Evolutionary conservation across 2,329 filamentous ascomycete genomes (phyloP), one percentile per base, ranked within the genome.

Genomic region (Pseudogymnoascus sp.): DNA sequence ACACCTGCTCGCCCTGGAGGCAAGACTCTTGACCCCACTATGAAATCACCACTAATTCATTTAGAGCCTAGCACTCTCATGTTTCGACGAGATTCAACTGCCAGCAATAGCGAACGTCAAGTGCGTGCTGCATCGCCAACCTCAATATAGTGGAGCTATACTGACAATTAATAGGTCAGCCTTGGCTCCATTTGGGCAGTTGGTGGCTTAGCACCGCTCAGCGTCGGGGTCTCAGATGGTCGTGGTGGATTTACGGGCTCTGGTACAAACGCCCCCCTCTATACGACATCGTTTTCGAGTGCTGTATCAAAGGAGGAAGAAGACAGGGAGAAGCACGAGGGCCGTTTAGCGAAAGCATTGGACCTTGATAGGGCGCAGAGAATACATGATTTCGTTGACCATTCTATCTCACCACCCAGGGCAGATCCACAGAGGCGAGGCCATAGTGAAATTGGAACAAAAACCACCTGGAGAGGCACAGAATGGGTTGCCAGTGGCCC

Each of bases 261-360:
- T 69, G 83, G 88, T 30, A 89, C 87, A 1, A 90, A 85, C 69
- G 89, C 90, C 38, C 88, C 86, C 4, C 76, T 84, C n/a, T 82
- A 81, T 64, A 76, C 77, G 0, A 80, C 79, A n/a, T 73, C 76
- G 0, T 84, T 84, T 61, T 73, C 76, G 0, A 71, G 70, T 5
- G 63, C 71, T 0, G 73, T 72, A 18, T 71, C 75, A 5, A 77
- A 73, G 50, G 70, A 77, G 1, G 79, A 83, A 37, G 83, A 89
- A 37, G 84, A 90, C 39, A 75, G 80, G 11, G 83, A 87, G 61
- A 84, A 82, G 59, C 89, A 96, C 69, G 84, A 89, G 68, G 81
- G 82, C 39, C 84, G 91, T 28, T 75, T 99, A 61, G 91, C 92
- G 7, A 77, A 87, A 14, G 94, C 94, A 2, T 78, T 97, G 59